Evolutionary conservation across 176 grass and related monocot species (phyloP).

Genomic region (Aegilops umbellulata): DNA sequence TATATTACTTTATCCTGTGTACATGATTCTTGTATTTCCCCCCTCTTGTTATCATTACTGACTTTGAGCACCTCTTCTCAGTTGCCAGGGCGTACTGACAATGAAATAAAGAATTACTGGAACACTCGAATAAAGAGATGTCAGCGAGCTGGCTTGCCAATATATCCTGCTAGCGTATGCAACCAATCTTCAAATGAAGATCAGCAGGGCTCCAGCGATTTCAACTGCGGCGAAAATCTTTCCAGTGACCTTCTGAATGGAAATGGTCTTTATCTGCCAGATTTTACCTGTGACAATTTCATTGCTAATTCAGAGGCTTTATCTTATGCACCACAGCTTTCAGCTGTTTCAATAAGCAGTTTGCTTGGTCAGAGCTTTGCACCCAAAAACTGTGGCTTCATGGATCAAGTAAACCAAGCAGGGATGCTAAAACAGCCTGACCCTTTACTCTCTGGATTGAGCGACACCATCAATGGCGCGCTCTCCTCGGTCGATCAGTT

Average conservation of each 20-base stretch:
- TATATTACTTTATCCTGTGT: constrained; percentile 3
- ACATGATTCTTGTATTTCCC: background rate
- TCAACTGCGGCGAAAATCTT: constrained; percentile 46
- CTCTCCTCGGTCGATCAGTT: constrained; percentile 57
- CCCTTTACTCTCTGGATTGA: constrained; percentile 47
- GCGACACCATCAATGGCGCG: constrained; percentile 36
- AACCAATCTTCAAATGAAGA: constrained; percentile 58
- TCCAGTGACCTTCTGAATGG: constrained; percentile 53
- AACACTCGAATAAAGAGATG: constrained; percentile 95
- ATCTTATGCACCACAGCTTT: constrained; percentile 47
- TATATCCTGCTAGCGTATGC: constrained; percentile 68
- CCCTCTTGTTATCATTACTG: constrained; percentile 16
- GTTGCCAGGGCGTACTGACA: constrained; percentile 96
- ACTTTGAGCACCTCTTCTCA: constrained; percentile 44
- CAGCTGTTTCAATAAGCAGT: constrained; percentile 59
- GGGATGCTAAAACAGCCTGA: constrained; percentile 64
- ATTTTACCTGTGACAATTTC: constrained; percentile 59
- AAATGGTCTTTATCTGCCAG: constrained; percentile 51
- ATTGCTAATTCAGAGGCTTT: constrained; percentile 51
- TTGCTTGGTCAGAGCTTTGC: constrained; percentile 51
- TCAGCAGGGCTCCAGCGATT: constrained; percentile 46
- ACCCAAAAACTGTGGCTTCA: constrained; percentile 51
- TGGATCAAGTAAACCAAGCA: constrained; percentile 48
- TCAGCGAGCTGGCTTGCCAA: constrained; percentile 67
- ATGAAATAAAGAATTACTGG: constrained; percentile 99